Evolutionary conservation across 306 rosid genomes (phyloP).

Genomic region (Citrullus colocynthis): DNA sequence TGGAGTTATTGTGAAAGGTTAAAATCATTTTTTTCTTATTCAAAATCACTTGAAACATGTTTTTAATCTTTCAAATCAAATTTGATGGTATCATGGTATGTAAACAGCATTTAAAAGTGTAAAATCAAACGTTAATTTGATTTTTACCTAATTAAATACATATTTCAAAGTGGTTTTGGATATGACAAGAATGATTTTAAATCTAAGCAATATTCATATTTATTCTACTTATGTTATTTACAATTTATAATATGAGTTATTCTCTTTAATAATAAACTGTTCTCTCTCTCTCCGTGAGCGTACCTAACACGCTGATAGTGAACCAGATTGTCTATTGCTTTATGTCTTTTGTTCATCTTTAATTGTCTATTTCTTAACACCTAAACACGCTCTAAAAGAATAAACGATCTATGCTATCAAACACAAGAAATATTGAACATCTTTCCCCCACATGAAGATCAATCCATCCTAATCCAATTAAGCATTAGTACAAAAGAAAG

Average conservation of each 20-base stretch:
- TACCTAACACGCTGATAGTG: too few species aligned
- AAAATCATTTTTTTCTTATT: neutral
- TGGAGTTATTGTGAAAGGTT: neutral
- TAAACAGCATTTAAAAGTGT: neutral
- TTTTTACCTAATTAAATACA: too few species aligned
- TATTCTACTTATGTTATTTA: too few species aligned
- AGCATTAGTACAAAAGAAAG: neutral
- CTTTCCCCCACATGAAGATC: neutral
- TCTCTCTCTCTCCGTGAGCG: too few species aligned
- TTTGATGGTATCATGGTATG: neutral
- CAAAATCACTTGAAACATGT: neutral
- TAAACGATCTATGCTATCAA: neutral
- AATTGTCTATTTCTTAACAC: too few species aligned
- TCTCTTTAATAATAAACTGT: too few species aligned
- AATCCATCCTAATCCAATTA: neutral
- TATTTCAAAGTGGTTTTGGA: neutral
- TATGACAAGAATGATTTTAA: neutral
- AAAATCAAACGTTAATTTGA: neutral
- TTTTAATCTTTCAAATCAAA: neutral
- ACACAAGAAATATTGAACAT: neutral
- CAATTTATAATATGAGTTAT: too few species aligned
- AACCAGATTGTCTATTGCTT: too few species aligned
- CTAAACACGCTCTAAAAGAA: neutral
- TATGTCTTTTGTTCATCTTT: too few species aligned
- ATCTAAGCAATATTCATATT: too few species aligned